phyloP scores from a whole-genome alignment of 163 green algal genomes.

The Scenedesmus sp. region DNA sequence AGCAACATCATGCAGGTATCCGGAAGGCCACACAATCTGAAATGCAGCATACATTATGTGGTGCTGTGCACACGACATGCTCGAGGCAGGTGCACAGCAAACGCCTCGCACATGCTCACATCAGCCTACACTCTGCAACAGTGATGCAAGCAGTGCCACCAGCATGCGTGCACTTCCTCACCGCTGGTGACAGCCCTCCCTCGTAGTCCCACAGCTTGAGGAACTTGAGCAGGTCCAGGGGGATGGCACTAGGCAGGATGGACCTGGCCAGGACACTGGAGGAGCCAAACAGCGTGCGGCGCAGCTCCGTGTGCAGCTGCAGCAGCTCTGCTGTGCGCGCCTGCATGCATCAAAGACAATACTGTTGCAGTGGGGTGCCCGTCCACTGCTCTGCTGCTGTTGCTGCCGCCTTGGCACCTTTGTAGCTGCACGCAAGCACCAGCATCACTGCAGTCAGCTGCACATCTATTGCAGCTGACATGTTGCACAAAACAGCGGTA shows the following conservation, averaged over 20 bases:
- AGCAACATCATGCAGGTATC: neutral
- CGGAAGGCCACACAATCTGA: neutral
- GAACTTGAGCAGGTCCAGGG: slow-evolving; percentile 52
- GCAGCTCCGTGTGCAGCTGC: slow-evolving; percentile 79
- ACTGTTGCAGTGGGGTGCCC: too few relatives aligned
- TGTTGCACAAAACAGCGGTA: neutral
- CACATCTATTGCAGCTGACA: neutral
- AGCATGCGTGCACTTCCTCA: slow-evolving; percentile 32
- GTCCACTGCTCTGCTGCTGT: too few relatives aligned
- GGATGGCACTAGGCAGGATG: slow-evolving; percentile 1
- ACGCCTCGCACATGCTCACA: neutral
- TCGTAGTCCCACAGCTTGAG: slow-evolving; percentile 85
- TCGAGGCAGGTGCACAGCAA: neutral
- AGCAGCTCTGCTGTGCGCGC: slow-evolving; percentile 54
- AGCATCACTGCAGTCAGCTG: neutral
- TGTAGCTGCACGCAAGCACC: too few relatives aligned
- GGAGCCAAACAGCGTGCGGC: slow-evolving; percentile 58
- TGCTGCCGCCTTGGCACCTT: too few relatives aligned
- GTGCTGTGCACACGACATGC: neutral
- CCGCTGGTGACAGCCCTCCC: slow-evolving; percentile 58
- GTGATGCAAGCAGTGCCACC: neutral
- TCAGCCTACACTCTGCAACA: neutral
- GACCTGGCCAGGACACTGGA: neutral
- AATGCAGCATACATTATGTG: too few relatives aligned
- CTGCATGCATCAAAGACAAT: slow-evolving; percentile 41